Evolutionary conservation across 257 asterid genomes (phyloP), one percentile per base, ranked within the genome.

Genomic region (Voacanga thouarsii): DNA sequence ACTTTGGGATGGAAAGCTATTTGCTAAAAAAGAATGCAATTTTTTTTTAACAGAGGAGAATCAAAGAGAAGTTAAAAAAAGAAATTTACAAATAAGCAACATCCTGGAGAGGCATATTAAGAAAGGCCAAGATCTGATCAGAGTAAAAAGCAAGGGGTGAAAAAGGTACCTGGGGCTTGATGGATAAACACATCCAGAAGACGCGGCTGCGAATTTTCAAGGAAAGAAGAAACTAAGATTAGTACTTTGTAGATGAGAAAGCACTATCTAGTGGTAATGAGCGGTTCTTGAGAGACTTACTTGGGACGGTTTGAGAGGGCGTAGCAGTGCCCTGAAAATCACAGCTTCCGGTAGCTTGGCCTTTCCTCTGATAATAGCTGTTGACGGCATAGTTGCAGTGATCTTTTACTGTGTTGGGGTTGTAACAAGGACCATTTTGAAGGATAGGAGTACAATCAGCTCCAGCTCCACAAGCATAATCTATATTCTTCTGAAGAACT

Each of bases 361-460:
- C 80, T 69, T 84, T 91, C 60, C 79, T 89, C 88, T 93, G 99
- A 72, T 83, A 95, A 80, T 93, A 95, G 79, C 97, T 95, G 69
- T 93, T 95, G 0, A 91, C 98, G 51, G 98, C 99, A 79, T 88
- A 93, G 70, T 77, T 92, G 30, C 99, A 95, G 87, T 95, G 99
- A 79, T 93, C 99, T 72, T 69, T 86, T 0, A 91, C 78, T 6
- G 98, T 91, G 76, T 95, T 92, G 3, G 98, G 99, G 72, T 80
- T 88, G 64, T 6, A 95, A 83, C 98, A 92, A 61, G 89, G 74
- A 49, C 94, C 99, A 80, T 80, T 88, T 81, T 82, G 87, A 4
- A 45, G 72, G 80, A 93, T 95, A n/a, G 82, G 86, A 24, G 84
- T 41, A 77, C 99, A 95, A 64, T 91, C 97, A 55, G 96, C 99